Evolutionary conservation across 2,329 filamentous ascomycete genomes (phyloP).

Genomic region (Chalaropsis thielavioides): DNA sequence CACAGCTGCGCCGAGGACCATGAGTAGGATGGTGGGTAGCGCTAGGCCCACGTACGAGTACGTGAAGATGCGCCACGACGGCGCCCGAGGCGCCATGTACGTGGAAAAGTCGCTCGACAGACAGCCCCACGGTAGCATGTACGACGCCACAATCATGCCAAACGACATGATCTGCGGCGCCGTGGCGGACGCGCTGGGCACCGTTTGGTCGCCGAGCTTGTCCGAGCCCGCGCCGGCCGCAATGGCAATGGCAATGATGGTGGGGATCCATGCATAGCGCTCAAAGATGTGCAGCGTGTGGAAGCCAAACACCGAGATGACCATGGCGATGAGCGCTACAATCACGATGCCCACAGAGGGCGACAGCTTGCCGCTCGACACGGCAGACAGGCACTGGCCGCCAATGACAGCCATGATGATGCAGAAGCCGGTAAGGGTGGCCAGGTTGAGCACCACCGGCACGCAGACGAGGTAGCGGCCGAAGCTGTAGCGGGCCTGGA

Average conservation of each 20-base stretch:
- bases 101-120: constrained; percentile 47
- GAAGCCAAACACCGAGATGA: constrained; percentile 49
- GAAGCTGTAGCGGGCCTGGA: constrained; percentile 49
- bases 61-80: constrained; percentile 29
- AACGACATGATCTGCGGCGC: constrained; percentile 37
- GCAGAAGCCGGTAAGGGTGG: constrained; percentile 48
- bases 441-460: constrained; percentile 47
- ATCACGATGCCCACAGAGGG: constrained; percentile 46
- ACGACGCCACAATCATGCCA: constrained; percentile 46
- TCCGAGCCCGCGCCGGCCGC: constrained; percentile 39
- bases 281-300: constrained; percentile 42
- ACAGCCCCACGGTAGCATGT: constrained; percentile 47
- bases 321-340: constrained; percentile 40
- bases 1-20: constrained; percentile 51
- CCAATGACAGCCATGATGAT: constrained; percentile 48
- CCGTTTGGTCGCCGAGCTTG: constrained; percentile 34
- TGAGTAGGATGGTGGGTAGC: constrained; percentile 42
- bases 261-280: constrained; percentile 41
- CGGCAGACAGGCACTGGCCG: constrained; percentile 43
- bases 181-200: constrained; percentile 14
- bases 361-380: constrained; percentile 34
- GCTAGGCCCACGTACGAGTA: constrained; percentile 44
- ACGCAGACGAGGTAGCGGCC: constrained; percentile 44
- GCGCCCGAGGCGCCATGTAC: constrained; percentile 42
- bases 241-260: constrained; percentile 40